Evolutionary conservation across 2,329 filamentous ascomycete genomes (phyloP), one percentile per base, ranked within the genome.

Genomic region (Sclerotinia sclerotiorum): DNA sequence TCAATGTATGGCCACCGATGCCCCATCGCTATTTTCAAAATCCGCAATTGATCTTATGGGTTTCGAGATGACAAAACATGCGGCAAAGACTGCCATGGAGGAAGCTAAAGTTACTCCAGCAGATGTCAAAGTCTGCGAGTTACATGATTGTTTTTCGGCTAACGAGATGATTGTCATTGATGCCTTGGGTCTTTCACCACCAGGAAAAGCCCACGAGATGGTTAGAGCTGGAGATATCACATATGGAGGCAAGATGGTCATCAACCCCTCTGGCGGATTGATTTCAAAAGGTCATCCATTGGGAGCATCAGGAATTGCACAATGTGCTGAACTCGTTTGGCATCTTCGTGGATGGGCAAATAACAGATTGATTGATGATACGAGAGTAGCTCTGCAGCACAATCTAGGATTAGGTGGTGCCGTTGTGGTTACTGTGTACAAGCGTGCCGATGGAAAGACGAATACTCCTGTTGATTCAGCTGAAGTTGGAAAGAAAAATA

Each of bases 251-350:
- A 88, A 84, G 73, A 83, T 92, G 78, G 86, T 98, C 71, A 87
- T 98, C 79, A 98, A 98, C 81, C 94, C 94, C 1, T 97, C 92
- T 0, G 95, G 94, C 55, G 95, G 95, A 1, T 86, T 98, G 68
- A 98, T 98, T 76, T 95, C 91, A 71, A 98, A 98, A 83, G 95
- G 94, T 52, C 94, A 98, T 79, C 94, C 95, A 0, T 88, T 98
- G 5, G 94, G 94, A 46, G 94, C 94, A 0, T 97, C 93, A 0
- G 94, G 95, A n/a, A 85, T 98, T 65, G 95, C 94, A 17, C 94
- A 98, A 81, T 97, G 94, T 78, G 92, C 94, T 6, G 94, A 98
- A 82, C 83, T 98, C 17, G 91, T 96, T 39, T 98, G 94, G 94
- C 94, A 98, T 77, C 84, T 98, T 74, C 87, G 94, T 72, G 94